Evolutionary conservation across 345 rosid genomes (phyloP).

Genomic region (Erysimum cheiranthoides): DNA sequence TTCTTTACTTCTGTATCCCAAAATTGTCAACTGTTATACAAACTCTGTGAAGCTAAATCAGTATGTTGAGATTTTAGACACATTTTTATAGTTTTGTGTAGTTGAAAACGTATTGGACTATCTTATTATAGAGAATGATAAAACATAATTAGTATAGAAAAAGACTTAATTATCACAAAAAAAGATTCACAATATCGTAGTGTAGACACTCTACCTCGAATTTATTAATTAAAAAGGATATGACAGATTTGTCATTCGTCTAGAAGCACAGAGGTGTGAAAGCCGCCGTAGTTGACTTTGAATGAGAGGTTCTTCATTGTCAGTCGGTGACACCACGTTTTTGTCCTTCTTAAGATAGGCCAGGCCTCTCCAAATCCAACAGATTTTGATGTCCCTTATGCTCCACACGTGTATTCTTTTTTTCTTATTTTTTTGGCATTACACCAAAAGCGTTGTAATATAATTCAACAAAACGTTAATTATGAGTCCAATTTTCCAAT

Average conservation of each 20-base stretch:
- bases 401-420: conserved; percentile 29
- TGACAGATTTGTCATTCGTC: conserved; percentile 10
- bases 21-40: not conserved
- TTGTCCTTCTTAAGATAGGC: not conserved
- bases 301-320: conserved; percentile 1
- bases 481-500: not conserved
- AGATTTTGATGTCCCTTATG: conserved; percentile 20
- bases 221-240: not conserved
- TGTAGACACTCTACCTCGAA: not conserved
- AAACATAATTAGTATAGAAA: not conserved
- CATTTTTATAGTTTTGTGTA: not conserved
- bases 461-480: not conserved
- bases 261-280: conserved; percentile 31
- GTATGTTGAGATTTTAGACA: not conserved
- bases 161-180: not conserved
- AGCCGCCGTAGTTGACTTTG: conserved; percentile 45
- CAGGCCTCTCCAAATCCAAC: conserved; percentile 13
- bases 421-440: not conserved
- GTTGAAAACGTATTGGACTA: not conserved
- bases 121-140: not conserved
- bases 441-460: not conserved
- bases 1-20: not conserved
- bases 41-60: not conserved
- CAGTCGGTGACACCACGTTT: conserved; percentile 31
- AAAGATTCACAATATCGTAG: not conserved